Percentiles rank a stretch among this genome's conserved stretches.
These are phyloP conservation scores for Conticribra weissflogii DNA, from an alignment of 108 stramenopile species.

Conservation along the genomic window DNA sequence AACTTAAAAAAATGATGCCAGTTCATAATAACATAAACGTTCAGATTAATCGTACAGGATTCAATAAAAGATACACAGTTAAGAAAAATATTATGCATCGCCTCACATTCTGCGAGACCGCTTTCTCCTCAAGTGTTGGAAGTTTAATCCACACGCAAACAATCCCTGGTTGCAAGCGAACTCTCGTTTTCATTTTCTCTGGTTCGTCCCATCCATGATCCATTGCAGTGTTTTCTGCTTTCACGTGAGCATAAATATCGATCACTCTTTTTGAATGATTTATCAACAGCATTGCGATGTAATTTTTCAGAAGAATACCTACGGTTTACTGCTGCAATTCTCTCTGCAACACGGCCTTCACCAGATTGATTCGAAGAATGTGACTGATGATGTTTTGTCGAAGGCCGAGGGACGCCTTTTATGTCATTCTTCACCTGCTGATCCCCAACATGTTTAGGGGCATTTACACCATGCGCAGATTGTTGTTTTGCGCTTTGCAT, in stretches of 20 bases:
- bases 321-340: slow-evolving; percentile 32
- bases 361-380: not conserved
- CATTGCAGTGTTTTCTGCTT: slow-evolving; percentile 8
- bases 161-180: slow-evolving; percentile 34
- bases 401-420: not conserved
- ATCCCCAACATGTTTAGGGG: not conserved
- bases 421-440: not conserved
- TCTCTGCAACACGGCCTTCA: slow-evolving; percentile 20
- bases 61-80: too few relatives aligned
- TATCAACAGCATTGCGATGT: not conserved
- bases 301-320: too few relatives aligned
- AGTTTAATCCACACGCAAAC: slow-evolving; percentile 35
- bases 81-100: too few relatives aligned
- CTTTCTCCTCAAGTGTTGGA: too few relatives aligned
- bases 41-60: too few relatives aligned
- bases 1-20: too few relatives aligned
- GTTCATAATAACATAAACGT: too few relatives aligned
- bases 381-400: not conserved
- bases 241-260: not conserved
- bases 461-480: not conserved
- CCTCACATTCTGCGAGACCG: too few relatives aligned
- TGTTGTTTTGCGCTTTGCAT: not conserved
- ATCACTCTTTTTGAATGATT: not conserved
- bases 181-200: slow-evolving; percentile 8
- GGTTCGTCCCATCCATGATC: too few relatives aligned